A percentile compares a stretch with the other conserved stretches of the same genome.
phyloP scores from a whole-genome alignment of 306 rosid species.

The Boehmeria nivea region DNA sequence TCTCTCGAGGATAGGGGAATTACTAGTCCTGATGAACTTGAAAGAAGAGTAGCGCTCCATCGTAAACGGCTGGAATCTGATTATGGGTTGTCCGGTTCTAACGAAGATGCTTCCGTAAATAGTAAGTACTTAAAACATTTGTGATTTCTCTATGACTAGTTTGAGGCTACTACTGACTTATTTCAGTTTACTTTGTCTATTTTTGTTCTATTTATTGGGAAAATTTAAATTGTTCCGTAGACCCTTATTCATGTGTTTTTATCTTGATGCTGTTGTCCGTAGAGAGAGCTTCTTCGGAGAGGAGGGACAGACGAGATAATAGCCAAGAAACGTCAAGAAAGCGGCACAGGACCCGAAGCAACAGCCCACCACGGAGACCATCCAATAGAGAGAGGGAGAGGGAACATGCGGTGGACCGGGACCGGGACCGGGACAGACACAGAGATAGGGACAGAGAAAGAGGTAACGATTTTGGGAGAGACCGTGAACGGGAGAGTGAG shows the following conservation, averaged over 20 bases:
- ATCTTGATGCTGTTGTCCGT: no score
- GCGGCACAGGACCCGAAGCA: constrained; percentile 67
- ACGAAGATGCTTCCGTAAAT: constrained; percentile 58
- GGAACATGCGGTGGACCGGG: constrained; percentile 56
- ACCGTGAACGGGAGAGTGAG: no score
- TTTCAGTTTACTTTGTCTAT: neutral
- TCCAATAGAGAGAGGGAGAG: constrained; percentile 68
- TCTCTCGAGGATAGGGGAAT: constrained; percentile 88
- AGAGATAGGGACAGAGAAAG: constrained; percentile 46
- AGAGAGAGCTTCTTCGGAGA: constrained; percentile 64
- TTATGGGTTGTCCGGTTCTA: constrained; percentile 69
- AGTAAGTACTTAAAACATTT: constrained; percentile 47
- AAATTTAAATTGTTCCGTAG: constrained; percentile 2
- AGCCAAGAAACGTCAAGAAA: constrained; percentile 56
- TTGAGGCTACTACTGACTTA: neutral
- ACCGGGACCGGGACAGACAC: constrained; percentile 20
- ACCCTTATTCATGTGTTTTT: neutral
- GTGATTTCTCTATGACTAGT: neutral
- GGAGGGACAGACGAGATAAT: constrained; percentile 58
- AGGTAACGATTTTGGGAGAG: constrained; percentile 46
- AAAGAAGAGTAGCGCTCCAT: constrained; percentile 54
- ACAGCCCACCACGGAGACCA: constrained; percentile 60
- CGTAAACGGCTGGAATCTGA: constrained; percentile 69
- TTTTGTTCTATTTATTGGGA: neutral
- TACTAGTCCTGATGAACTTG: constrained; percentile 72